Evolutionary conservation across 176 grass and related monocot genomes (phyloP), one percentile per base, ranked within the genome.

Genomic region (Rhynchospora breviuscula): DNA sequence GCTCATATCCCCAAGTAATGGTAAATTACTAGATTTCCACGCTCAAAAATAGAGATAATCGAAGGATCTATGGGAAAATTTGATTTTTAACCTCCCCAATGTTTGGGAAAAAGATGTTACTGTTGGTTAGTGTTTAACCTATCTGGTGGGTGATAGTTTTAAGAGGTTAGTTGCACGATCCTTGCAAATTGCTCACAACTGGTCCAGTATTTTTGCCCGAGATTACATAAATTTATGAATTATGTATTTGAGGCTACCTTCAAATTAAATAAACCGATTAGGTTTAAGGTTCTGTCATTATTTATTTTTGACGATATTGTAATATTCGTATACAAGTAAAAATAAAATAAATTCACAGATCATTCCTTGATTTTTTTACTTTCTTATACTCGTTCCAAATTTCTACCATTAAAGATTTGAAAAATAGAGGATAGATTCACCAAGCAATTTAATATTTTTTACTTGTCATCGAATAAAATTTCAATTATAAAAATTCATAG

Each of bases 51-150:
- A 57, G 23, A 1, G 54, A 58, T 23, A 9, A 56, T 31, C 11
- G 13, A 56, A 31, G 73, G 23, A 77, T 56, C 14, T 26, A 29
- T 15, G 9, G 10, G 54, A 33, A 62, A 62, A 44, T 2, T 45
- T 60, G 60, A 35, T 82, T 81, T 81, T 80, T 43, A 48, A 62
- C 7, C 10, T 64, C 35, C 15, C 79, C 51, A 81, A 48, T 77
- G 73, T 77, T 56, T 76, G 12, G 72, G 48, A 31, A 31, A 77
- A 54, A 77, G 23, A 64, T 81, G 15, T 48, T 8, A 63, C 40
- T 63, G 79, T 81, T 81, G 79, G 15, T 81, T 81, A 62, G 79
- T 31, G 73, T 81, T 81, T 81, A 59, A 63, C 78, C 40, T 81
- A 47, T 63, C 10, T 25, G 21, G 0, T 80, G 78, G 57, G 54